Conservation (phyloP, 2,329 filamentous ascomycete species). For the Penicillium griseofulvum region DNA sequence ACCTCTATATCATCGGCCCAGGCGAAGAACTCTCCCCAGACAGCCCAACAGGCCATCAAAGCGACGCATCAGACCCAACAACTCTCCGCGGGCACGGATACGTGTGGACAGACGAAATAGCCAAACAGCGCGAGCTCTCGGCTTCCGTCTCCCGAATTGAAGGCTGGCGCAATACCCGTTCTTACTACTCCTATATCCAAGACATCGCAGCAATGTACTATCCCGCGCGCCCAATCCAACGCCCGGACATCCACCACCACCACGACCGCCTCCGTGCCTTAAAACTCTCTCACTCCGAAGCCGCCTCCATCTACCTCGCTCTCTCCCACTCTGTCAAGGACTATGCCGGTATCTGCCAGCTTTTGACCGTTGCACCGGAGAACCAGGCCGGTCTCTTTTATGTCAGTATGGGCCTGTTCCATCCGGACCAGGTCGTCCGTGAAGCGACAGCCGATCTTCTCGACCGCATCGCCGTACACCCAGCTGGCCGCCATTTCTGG, state of each 20-base stretch:
- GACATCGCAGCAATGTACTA: slow-evolving; percentile 48
- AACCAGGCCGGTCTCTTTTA: slow-evolving; percentile 88
- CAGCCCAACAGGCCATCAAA: slow-evolving; percentile 43
- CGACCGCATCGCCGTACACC: slow-evolving; percentile 78
- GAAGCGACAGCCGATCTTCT: slow-evolving; percentile 74
- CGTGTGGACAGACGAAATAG: slow-evolving; percentile 83
- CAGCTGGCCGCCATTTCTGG: slow-evolving; percentile 94
- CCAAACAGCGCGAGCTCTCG: slow-evolving; percentile 80
- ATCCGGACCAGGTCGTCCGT: slow-evolving; percentile 78
- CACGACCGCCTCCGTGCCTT: slow-evolving; percentile 86
- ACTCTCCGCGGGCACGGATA: slow-evolving; percentile 81
- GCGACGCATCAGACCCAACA: slow-evolving; percentile 43
- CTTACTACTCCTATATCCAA: slow-evolving; percentile 94
- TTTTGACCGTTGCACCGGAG: slow-evolving; percentile 79
- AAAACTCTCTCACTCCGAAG: slow-evolving; percentile 71
- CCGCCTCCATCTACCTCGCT: slow-evolving; percentile 80
- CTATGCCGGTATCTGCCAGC: slow-evolving; percentile 81
- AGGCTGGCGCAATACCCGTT: slow-evolving; percentile 92
- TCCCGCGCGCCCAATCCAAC: slow-evolving; percentile 40
- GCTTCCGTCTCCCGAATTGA: slow-evolving; percentile 92
- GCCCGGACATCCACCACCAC: slow-evolving; percentile 77
- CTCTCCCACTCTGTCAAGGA: slow-evolving; percentile 71
- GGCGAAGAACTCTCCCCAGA: slow-evolving; percentile 62
- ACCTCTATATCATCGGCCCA: slow-evolving; percentile 73
- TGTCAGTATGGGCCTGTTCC: slow-evolving; percentile 84